Conservation (phyloP, 768 basidiomycete genomes). For the Suillus spraguei region DNA sequence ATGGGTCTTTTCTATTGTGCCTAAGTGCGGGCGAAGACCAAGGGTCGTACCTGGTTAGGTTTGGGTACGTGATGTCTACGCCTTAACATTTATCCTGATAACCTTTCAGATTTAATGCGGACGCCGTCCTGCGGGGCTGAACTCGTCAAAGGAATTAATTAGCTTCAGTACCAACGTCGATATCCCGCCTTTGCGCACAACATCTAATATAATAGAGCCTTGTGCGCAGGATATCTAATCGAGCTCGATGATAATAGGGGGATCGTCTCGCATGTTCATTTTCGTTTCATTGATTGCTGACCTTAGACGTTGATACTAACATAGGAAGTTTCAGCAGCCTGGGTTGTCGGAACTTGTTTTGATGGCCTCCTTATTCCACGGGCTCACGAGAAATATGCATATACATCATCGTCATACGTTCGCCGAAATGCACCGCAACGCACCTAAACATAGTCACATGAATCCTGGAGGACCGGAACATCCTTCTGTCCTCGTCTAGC, state of each 20-base stretch:
- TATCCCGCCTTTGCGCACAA: not conserved
- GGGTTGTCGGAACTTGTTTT: not conserved
- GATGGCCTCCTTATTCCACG: not conserved
- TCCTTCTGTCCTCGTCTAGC: not conserved
- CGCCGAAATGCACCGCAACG: not conserved
- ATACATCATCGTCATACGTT: not conserved
- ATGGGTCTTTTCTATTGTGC: not conserved
- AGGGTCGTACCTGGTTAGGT: not conserved
- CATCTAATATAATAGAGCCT: not conserved
- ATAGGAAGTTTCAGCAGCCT: not conserved
- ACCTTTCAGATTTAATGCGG: not conserved
- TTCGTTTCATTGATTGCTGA: not conserved
- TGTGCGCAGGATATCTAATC: not conserved
- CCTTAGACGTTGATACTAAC: not conserved
- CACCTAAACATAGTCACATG: not conserved
- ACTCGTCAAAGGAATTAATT: not conserved
- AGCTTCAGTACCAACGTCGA: not conserved
- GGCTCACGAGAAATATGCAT: not conserved
- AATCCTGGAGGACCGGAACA: not conserved
- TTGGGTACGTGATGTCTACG: not conserved
- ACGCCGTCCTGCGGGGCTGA: not conserved
- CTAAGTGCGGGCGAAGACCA: not conserved
- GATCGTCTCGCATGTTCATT: not conserved
- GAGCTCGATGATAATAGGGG: not conserved
- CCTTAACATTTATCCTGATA: not conserved